phyloP scores from a whole-genome alignment of 1,284 basidiomycete genomes.

The Sphaerobolus stellatus region DNA sequence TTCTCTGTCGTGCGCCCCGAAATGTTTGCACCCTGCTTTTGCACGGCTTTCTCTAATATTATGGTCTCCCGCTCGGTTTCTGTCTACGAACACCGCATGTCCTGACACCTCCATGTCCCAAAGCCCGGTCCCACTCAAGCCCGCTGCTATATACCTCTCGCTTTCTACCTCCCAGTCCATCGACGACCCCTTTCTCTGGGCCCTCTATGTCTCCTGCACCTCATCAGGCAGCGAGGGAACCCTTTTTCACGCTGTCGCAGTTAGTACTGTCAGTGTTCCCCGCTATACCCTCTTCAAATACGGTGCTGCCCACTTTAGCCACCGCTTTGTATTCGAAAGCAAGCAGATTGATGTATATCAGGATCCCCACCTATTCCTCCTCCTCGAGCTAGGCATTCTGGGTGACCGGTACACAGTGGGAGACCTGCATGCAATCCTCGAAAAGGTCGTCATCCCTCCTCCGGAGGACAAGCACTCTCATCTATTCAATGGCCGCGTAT shows the following conservation, averaged over 20 bases:
- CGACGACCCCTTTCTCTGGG: neutral
- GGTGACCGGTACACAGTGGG: neutral
- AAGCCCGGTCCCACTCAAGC: too few species aligned
- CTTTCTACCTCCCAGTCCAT: conserved; percentile 4
- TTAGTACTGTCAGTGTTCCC: neutral
- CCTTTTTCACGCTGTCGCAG: conserved; percentile 1
- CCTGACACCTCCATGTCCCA: too few species aligned
- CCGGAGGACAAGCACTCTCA: conserved; percentile 10
- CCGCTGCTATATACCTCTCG: conserved; percentile 10
- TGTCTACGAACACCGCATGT: too few species aligned
- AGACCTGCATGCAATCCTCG: conserved; percentile 6
- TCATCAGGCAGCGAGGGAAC: neutral
- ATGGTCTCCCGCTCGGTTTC: neutral
- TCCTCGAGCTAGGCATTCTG: conserved; percentile 5
- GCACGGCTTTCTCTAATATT: neutral
- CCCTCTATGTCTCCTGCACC: conserved; percentile 5
- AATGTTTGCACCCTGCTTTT: conserved; percentile 6
- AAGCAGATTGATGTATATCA: conserved; percentile 1
- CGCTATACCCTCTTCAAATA: too few species aligned
- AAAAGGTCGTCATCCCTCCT: conserved; percentile 8
- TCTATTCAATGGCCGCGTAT: conserved; percentile 9
- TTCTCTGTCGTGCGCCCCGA: neutral
- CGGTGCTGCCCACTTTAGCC: too few species aligned
- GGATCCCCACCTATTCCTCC: conserved; percentile 5
- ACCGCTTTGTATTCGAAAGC: neutral